Evolutionary conservation across 768 basidiomycete genomes (phyloP), one percentile per base, ranked within the genome.

Genomic region (Leccinum incarnatum): DNA sequence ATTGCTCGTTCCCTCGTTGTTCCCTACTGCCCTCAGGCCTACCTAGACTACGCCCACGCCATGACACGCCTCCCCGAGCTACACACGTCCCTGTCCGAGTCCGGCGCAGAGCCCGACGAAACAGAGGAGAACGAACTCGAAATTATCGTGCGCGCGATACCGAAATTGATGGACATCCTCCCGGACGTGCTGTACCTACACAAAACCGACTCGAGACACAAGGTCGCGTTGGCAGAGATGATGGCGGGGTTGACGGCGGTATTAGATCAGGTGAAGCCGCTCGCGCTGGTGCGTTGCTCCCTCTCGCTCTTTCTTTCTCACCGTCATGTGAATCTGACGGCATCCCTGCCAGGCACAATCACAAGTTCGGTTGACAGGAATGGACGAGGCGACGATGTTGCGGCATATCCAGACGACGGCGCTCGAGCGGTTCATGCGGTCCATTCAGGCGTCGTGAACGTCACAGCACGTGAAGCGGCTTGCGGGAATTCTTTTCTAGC

Each of bases 171-270:
- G 55, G 79, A 78, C 4, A 72, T 86, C 29, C 74, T 93, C 1
- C 90, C 92, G 1, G 86, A 89, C 60, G 77, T 91, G 5, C 74
- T 92, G 29, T 78, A 76, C 55, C 78, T 87, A 53, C 75, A 77
- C n/a, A 42, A 42, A 25, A 72, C 74, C 42, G 84, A 92, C 63
- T 72, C 79, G n/a, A 78, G 87, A 54, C 88, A 91, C 71, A 81
- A 76, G 55, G 87, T 87, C 10, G 89, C 90, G 5, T 67, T 90
- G 49, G 81, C 87, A 27, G 85, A 86, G 65, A 93, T 93, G 88
- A 81, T 86, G 50, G 76, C 81, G 3, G 78, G 79, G n/a, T 67
- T 93, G 58, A 79, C 88, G 42, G 72, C 73, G 19, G 75, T 81
- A 40, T 78, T 88, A 36, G 86, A 89, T 67, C 81, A 80, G 58